A percentile compares a stretch with the other conserved stretches of the same genome.
Evolutionary conservation across 768 basidiomycete species (phyloP).

Genomic region (Boletus rubropictus): DNA sequence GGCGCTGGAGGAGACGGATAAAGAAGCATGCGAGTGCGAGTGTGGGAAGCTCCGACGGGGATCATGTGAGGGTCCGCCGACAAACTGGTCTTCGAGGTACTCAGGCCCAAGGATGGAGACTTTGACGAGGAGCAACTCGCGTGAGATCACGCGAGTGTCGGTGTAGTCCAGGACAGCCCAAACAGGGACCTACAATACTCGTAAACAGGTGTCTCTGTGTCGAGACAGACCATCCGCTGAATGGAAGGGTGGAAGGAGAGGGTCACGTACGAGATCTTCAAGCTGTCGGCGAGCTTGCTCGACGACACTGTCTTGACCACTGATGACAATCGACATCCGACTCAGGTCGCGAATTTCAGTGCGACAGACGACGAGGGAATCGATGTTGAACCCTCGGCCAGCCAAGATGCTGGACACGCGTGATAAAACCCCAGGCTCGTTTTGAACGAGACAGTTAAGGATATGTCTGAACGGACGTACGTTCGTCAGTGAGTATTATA

Average conservation of each 20-base stretch:
- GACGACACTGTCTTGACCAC: conserved; percentile 95
- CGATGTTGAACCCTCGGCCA: conserved; percentile 96
- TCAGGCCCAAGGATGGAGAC: conserved; percentile 97
- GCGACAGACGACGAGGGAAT: conserved; percentile 95
- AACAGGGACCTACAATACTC: conserved; percentile 73
- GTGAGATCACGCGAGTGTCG: conserved; percentile 81
- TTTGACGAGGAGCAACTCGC: conserved; percentile 93
- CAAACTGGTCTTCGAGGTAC: conserved; percentile 88
- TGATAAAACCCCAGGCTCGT: conserved; percentile 98
- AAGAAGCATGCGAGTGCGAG: background rate
- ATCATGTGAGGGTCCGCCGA: conserved; percentile 79
- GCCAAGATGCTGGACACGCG: conserved; percentile 97
- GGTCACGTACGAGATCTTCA: conserved; percentile 79
- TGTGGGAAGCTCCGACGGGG: conserved; percentile 41
- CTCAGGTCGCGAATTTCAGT: conserved; percentile 96
- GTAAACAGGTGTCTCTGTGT: background rate
- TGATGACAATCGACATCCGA: conserved; percentile 96
- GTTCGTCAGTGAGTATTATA: conserved; percentile 3
- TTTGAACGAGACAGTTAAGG: conserved; percentile 96
- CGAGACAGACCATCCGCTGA: background rate
- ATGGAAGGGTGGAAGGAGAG: background rate
- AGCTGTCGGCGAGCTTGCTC: conserved; percentile 95
- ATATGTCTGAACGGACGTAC: conserved; percentile 59
- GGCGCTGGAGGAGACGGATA: conserved; percentile 18
- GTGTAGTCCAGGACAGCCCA: conserved; percentile 99